Evolutionary conservation across 1,284 basidiomycete species (phyloP).

Genomic region (Ustilago trichophora): DNA sequence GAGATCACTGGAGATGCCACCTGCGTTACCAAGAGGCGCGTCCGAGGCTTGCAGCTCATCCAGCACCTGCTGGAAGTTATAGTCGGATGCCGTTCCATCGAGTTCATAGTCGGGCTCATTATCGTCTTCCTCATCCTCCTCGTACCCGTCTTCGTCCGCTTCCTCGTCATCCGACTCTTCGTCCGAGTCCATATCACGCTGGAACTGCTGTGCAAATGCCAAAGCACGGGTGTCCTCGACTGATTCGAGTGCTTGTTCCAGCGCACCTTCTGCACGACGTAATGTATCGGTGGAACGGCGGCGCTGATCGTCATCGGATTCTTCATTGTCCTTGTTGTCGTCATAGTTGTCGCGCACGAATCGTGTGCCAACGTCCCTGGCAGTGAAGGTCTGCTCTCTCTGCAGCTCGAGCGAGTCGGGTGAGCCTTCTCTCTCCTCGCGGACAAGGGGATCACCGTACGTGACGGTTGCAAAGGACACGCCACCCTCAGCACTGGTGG

Average conservation of each 20-base stretch:
- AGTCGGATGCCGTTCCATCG: no score
- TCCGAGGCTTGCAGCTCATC: slow-evolving; percentile 29
- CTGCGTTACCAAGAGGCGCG: background rate
- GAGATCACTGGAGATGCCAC: slow-evolving; percentile 26
- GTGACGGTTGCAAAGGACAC: slow-evolving; percentile 32
- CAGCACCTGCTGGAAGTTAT: slow-evolving; percentile 32
- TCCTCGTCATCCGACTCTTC: slow-evolving; percentile 23
- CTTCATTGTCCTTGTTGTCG: slow-evolving; percentile 19
- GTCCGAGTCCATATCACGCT: slow-evolving; percentile 33
- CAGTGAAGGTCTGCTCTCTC: slow-evolving; percentile 43
- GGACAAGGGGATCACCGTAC: slow-evolving; percentile 25
- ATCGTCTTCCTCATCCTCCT: slow-evolving; percentile 45
- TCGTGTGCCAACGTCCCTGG: slow-evolving; percentile 29
- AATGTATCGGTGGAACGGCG: slow-evolving; percentile 50
- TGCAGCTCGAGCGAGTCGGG: slow-evolving; percentile 40
- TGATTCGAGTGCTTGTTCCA: slow-evolving; percentile 35
- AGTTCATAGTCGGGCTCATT: slow-evolving; percentile 39
- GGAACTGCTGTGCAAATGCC: slow-evolving; percentile 45
- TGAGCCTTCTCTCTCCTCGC: slow-evolving; percentile 32
- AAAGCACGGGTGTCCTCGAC: slow-evolving; percentile 45
- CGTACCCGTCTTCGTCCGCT: slow-evolving; percentile 40
- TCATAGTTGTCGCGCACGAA: slow-evolving; percentile 2
- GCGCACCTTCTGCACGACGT: slow-evolving; percentile 29
- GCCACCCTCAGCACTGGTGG: slow-evolving; percentile 9
- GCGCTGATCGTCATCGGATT: slow-evolving; percentile 36